A percentile compares a stretch with the other conserved stretches of the same genome.
These are phyloP conservation scores for Curvularia lunata DNA, from an alignment of 2,329 filamentous ascomycete species.

Conservation along the genomic window DNA sequence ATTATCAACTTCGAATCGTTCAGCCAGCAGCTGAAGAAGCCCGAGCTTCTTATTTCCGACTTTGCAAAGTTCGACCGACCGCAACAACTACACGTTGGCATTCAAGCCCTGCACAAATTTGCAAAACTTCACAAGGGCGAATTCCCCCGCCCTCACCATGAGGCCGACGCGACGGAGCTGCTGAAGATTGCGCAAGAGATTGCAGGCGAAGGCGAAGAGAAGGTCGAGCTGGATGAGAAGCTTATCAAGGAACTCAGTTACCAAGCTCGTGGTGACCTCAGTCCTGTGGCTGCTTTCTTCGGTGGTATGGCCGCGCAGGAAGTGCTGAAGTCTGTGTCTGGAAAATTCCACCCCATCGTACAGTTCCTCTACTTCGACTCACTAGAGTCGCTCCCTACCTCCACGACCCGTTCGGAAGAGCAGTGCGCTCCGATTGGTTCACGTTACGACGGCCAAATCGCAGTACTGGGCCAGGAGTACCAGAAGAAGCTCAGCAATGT, in stretches of 20 bases:
- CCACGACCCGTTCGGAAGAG: constrained; percentile 77
- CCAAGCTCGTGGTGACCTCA: constrained; percentile 89
- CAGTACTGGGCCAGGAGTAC: constrained; percentile 90
- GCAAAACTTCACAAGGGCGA: constrained; percentile 72
- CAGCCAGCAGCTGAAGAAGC: constrained; percentile 77
- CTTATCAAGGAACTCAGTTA: constrained; percentile 91
- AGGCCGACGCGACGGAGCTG: constrained; percentile 80
- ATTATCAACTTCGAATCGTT: constrained; percentile 86
- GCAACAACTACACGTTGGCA: constrained; percentile 86
- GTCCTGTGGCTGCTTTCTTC: constrained; percentile 92
- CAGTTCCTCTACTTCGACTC: constrained; percentile 99
- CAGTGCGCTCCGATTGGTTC: constrained; percentile 83
- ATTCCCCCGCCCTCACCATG: constrained; percentile 82
- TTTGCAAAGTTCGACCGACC: constrained; percentile 98
- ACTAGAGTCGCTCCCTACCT: constrained; percentile 87
- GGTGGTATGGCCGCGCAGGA: constrained; percentile 94
- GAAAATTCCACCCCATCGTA: constrained; percentile 94
- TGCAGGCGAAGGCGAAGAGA: constrained; percentile 69
- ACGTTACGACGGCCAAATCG: constrained; percentile 96
- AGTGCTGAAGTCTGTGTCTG: constrained; percentile 93
- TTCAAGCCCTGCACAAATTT: constrained; percentile 91
- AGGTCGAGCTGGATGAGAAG: constrained; percentile 88
- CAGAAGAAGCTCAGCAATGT: constrained; percentile 92
- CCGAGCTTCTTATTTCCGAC: constrained; percentile 89
- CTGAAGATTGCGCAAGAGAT: constrained; percentile 77